A percentile compares a stretch with the other conserved stretches of the same genome.
Evolutionary conservation across 345 rosid genomes (phyloP).

Genomic region (Raphanus raphanistrum): DNA sequence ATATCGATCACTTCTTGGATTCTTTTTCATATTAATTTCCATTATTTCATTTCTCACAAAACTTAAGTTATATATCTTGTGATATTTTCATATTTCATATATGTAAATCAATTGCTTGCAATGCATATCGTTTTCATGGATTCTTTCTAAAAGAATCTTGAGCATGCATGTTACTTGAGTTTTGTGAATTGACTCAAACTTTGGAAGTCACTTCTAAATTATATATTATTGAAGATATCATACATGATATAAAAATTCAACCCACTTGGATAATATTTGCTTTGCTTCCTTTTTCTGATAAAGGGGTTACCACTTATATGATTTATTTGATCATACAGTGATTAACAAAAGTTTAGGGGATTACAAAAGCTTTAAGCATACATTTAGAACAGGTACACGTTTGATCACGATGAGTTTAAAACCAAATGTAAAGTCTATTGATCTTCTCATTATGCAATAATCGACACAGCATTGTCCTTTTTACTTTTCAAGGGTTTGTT

Average conservation of each 20-base stretch:
- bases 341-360: neutral
- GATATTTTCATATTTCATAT: neutral
- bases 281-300: neutral
- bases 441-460: neutral
- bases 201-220: neutral
- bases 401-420: neutral
- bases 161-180: neutral
- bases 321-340: neutral
- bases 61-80: neutral
- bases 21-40: too few species aligned
- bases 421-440: neutral
- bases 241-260: neutral
- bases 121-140: conserved; percentile 5
- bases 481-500: neutral
- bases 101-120: neutral
- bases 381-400: neutral
- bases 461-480: neutral
- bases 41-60: too few species aligned
- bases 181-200: neutral
- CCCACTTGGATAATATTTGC: neutral
- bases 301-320: neutral
- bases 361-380: neutral
- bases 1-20: too few species aligned
- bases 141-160: neutral
- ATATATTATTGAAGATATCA: neutral